Base-by-base conservation (phyloP, 148 eudicot species). In the Spergularia marina region DNA sequence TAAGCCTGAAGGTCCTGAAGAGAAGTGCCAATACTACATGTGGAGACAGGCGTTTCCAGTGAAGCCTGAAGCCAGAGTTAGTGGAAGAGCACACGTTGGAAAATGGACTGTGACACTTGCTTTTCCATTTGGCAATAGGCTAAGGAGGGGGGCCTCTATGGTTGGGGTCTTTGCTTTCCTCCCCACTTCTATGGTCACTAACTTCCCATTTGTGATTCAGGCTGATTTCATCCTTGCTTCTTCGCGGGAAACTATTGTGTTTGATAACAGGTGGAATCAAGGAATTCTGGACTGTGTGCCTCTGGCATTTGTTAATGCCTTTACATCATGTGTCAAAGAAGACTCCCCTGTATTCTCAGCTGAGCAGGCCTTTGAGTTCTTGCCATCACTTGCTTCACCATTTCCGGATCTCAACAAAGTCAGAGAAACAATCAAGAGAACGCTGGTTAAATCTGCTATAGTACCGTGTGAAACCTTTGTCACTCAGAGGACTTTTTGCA, bases 221-320 rank as follows among this genome's bases (percentile, higher is more conserved):
- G 88, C 84, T 4, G 88, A 87, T 58, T 85, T 87, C 61, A 70
- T 87, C 23, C 84, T 87, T 17, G 74, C 85, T 63, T 85, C 85
- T 23, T 85, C 87, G 0, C 77, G 88, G 36, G 87, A 87, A 65
- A 74, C 82, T 4, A 83, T 87, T 64, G 60, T 80, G n/a, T 80
- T 82, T 51, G 87, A 87, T 44, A 81, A 68, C 72, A 73, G 47
- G 54, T 87, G 90, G 85, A 87, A 83, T 21, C 64, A 23, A 53
- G 84, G 85, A 7, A 85, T 87, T 57, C 84, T 85, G 39, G 78
- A 68, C 0, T 79, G 71, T 18, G 75, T 86, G 68, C 78, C 85
- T 30, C 36, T 44, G 3, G 74, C 81, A 2, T 84, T 78, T 77
- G 52, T 73, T 14, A 73, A 72, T 65, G 85, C 85, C 10, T 77